Evolutionary conservation across 2,329 filamentous ascomycete genomes (phyloP), one percentile per base, ranked within the genome.

Genomic region (Metarhizium robertsii): DNA sequence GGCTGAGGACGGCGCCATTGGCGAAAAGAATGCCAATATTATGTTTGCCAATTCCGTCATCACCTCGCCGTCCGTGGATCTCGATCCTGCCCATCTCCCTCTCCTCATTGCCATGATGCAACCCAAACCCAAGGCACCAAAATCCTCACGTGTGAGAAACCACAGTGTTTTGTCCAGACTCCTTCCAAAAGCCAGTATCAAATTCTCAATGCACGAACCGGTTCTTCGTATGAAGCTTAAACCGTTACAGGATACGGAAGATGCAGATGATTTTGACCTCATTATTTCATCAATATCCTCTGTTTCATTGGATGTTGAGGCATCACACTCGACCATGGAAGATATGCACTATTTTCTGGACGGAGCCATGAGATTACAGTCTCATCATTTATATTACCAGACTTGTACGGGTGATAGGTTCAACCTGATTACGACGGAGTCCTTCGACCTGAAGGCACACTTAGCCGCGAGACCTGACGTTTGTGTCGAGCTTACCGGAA

Each of bases 211-310:
- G 72, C 94, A 99, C 65, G 94, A 99, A 67, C 94, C 94, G 1
- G 95, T 99, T 16, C 69, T 97, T 59, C 85, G 95, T 62, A 92
- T 99, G 60, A 85, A 92, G 7, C 76, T 99, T 4, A 92, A 92
- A 5, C 86, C 92, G 0, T 83, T 94, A 59, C 82, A 87, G 58
- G 78, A 79, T 54, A 75, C 74, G 2, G 74, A 78, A 45, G 81
- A 85, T 30, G 79, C 84, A 0, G 89, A 91, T 58, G 92, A 97
- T 61, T 97, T 94, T 62, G 94, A 99, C 66, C 79, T 99, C 34
- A 87, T 99, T 48, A 96, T 99, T 50, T 96, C 90, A 1, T 94
- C 91, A 2, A 90, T 96, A 11, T 97, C 95, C 0, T 96, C 92
- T 0, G 84, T 97, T 42, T 95, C 92, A 0, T 74, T 97, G 25